Evolutionary conservation across 2,329 filamentous ascomycete genomes (phyloP), one percentile per base, ranked within the genome.

Genomic region (Lithohypha guttulata): DNA sequence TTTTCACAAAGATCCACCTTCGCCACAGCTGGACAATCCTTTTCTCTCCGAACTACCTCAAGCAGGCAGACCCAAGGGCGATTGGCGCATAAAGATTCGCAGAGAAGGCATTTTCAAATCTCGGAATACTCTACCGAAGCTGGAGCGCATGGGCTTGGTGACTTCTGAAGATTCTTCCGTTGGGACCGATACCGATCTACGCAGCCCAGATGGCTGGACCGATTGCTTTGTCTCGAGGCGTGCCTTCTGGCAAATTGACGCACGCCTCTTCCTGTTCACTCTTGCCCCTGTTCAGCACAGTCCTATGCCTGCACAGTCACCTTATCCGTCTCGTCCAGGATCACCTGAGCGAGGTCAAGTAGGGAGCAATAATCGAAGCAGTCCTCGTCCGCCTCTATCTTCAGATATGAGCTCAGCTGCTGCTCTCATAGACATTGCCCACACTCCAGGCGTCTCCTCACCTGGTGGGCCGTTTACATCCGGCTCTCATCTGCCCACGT

Each of bases 241-340:
- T 44, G 77, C 77, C 53, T 98, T 95, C 61, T 98, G 91, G 91
- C 91, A 96, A 63, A 71, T 91, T 2, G 85, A 93, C 28, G 76
- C 83, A 1, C 75, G 84, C 4, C 71, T 93, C 35, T 96, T 94
- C 56, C 75, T 96, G 32, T 94, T 93, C 63, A 85, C 83, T 0
- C 69, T 89, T 19, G 75, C 81, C 33, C 84, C 82, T 0, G 65
- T 66, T 26, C 55, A 59, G 29, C 51, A 52, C 19, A 59, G 64
- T 28, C 68, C 70, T 2, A 69, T 66, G 32, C 66, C 67, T 1
- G 58, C 60, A 7, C 54, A 64, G 38, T 71, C 71, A 6, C 70
- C 74, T 1, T 65, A 65, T 42, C 55, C 60, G 17, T 73, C 68
- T 11, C 60, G 71, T 33, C 64, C 69, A 18, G 56, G 62, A 1